Evolutionary conservation across 2,329 filamentous ascomycete species (phyloP).

Genomic region (Hysterium pulicare): DNA sequence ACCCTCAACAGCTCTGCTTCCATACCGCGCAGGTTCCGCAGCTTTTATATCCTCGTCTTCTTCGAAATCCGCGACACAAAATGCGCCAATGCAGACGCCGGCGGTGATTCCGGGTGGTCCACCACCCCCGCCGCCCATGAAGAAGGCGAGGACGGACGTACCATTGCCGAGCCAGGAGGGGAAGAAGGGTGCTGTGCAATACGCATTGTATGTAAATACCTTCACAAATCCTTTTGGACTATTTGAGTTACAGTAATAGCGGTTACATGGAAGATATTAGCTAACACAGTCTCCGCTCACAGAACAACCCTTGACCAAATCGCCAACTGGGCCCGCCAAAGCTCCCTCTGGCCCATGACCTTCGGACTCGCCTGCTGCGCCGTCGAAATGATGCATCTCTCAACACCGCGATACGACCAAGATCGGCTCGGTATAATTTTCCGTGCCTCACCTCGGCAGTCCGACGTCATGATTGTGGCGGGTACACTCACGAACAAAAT

Average conservation of each 20-base stretch:
- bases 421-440: slow-evolving; percentile 90
- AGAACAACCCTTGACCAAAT: slow-evolving; percentile 80
- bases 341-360: slow-evolving; percentile 88
- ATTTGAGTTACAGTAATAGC: no score
- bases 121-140: slow-evolving; percentile 51
- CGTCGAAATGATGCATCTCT: slow-evolving; percentile 92
- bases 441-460: slow-evolving; percentile 83
- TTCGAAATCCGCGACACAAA: slow-evolving; percentile 62
- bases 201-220: slow-evolving; percentile 76
- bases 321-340: slow-evolving; percentile 81
- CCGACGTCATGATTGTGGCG: slow-evolving; percentile 92
- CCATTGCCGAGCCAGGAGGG: slow-evolving; percentile 73
- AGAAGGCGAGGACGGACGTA: slow-evolving; percentile 64
- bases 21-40: slow-evolving; percentile 59
- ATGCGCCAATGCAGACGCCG: slow-evolving; percentile 53
- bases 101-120: slow-evolving; percentile 54
- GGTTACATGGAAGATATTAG: neutral
- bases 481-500: slow-evolving; percentile 96
- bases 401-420: slow-evolving; percentile 87
- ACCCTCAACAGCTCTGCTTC: slow-evolving; percentile 60
- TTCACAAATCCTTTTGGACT: no score
- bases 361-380: slow-evolving; percentile 89
- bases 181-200: slow-evolving; percentile 78
- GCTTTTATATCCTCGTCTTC: slow-evolving; percentile 65
- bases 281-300: slow-evolving; percentile 16